Evolutionary conservation across 2,329 filamentous ascomycete species (phyloP).

Genomic region (Fusarium albidum): DNA sequence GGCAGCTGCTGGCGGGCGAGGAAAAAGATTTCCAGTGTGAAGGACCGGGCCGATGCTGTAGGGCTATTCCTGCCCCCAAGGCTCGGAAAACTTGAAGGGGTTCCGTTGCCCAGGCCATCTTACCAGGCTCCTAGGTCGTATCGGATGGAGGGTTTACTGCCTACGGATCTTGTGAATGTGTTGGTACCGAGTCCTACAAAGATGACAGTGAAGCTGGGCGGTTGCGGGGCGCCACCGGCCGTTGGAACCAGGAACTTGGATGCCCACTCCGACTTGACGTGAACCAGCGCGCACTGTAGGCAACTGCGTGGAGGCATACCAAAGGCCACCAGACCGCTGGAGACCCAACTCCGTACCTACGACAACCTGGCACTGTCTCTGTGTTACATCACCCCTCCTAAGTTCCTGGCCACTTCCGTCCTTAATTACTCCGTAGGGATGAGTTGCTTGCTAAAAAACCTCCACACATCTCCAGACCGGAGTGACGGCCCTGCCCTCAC

Average conservation of each 20-base stretch:
- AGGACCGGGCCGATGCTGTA: constrained; percentile 27
- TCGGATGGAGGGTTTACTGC: too few species aligned
- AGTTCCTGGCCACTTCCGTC: constrained; percentile 31
- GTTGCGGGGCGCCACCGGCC: constrained; percentile 27
- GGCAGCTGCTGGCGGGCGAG: neutral
- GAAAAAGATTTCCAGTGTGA: constrained; percentile 10
- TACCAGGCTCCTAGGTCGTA: too few species aligned
- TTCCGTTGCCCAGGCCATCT: constrained; percentile 2
- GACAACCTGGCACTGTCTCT: constrained; percentile 21
- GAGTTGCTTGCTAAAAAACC: constrained; percentile 13
- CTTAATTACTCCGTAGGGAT: constrained; percentile 32
- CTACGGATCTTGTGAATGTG: too few species aligned
- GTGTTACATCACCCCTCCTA: constrained; percentile 38
- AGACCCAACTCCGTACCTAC: neutral
- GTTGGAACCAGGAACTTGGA: constrained; percentile 27
- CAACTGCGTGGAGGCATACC: neutral
- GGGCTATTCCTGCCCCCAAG: constrained; percentile 10
- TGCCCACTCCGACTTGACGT: constrained; percentile 18
- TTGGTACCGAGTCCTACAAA: neutral
- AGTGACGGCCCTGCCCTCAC: constrained; percentile 31
- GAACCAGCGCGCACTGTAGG: constrained; percentile 25
- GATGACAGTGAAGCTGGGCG: constrained; percentile 9
- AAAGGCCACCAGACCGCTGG: neutral
- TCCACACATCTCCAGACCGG: constrained; percentile 34
- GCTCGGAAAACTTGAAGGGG: constrained; percentile 21